These are phyloP conservation scores for Toxicodendron radicans DNA, from an alignment of 345 rosid genomes.

Conservation along the genomic window DNA sequence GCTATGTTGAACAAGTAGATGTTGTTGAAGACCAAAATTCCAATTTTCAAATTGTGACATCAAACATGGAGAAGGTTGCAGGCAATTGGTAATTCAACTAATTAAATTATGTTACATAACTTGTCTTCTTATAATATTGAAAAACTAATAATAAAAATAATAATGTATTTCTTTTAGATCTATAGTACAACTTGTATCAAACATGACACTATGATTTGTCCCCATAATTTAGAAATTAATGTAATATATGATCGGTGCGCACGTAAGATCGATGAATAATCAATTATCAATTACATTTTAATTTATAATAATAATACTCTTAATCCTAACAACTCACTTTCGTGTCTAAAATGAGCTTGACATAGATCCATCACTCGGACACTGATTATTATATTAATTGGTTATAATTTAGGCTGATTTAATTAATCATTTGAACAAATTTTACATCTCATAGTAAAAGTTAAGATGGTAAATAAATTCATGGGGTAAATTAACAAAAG, in stretches of 20 bases:
- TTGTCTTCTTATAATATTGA: not conserved
- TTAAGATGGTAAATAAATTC: not conserved
- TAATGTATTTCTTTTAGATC: not conserved
- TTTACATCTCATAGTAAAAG: too few relatives aligned
- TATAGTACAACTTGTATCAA: not conserved
- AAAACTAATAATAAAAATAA: too few relatives aligned
- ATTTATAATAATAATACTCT: too few relatives aligned
- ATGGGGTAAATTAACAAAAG: not conserved
- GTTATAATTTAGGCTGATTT: too few relatives aligned
- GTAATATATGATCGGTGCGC: not conserved
- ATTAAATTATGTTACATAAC: not conserved
- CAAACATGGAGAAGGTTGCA: not conserved
- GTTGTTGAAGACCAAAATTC: not conserved
- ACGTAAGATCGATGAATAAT: too few relatives aligned
- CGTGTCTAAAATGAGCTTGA: too few relatives aligned
- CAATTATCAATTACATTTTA: too few relatives aligned
- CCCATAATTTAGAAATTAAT: not conserved
- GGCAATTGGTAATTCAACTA: not conserved
- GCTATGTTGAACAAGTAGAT: not conserved
- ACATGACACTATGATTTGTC: not conserved
- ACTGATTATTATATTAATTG: too few relatives aligned
- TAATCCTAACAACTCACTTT: too few relatives aligned
- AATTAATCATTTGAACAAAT: too few relatives aligned
- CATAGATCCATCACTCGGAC: too few relatives aligned
- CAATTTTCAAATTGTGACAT: not conserved